phyloP scores from a whole-genome alignment of 805 yeast species.

The Lachancea thermotolerans region DNA sequence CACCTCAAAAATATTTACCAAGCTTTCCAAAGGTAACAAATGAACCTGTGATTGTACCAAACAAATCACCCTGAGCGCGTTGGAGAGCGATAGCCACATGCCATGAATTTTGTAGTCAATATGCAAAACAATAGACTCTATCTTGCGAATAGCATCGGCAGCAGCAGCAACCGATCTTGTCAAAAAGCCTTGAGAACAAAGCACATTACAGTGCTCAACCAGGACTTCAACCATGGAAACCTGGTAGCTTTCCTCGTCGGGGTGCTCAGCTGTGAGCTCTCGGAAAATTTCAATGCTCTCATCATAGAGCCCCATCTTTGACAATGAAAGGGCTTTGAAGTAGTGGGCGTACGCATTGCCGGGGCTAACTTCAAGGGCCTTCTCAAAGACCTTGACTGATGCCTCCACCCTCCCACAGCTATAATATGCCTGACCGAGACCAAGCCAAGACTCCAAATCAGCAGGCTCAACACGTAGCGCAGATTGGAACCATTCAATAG shows the following conservation, averaged over 20 bases:
- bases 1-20: constrained; percentile 28
- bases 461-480: constrained; percentile 61
- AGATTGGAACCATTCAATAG: constrained; percentile 84
- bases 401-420: constrained; percentile 84
- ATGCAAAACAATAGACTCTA: constrained; percentile 15
- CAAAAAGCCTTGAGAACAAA: constrained; percentile 53
- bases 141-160: constrained; percentile 37
- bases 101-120: constrained; percentile 36
- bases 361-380: constrained; percentile 50
- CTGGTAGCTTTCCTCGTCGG: constrained; percentile 45
- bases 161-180: constrained; percentile 55
- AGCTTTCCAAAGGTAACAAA: constrained; percentile 41
- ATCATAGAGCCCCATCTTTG: constrained; percentile 59
- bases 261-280: constrained; percentile 36
- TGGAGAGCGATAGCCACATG: constrained; percentile 63
- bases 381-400: constrained; percentile 71
- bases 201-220: constrained; percentile 45
- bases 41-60: constrained; percentile 47
- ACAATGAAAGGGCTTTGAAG: constrained; percentile 57
- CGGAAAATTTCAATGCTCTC: constrained; percentile 47
- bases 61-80: constrained; percentile 47
- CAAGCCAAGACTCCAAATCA: constrained; percentile 84
- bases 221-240: constrained; percentile 52
- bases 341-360: constrained; percentile 57
- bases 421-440: constrained; percentile 92